Conservation (phyloP, 495 filamentous ascomycete genomes). For the Aspergillus asperescens region DNA sequence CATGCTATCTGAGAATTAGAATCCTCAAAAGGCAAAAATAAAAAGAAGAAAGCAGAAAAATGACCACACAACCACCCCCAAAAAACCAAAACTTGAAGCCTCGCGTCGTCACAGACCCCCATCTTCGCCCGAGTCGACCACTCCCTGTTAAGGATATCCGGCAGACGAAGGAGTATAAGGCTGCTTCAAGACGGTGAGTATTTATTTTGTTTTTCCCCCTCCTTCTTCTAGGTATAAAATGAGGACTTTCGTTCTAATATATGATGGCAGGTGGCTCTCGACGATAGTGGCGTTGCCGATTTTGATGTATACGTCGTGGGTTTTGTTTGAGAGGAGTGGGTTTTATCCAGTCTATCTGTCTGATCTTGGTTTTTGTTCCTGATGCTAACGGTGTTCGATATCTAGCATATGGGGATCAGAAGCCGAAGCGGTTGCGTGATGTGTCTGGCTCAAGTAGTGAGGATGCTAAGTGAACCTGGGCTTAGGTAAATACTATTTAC, state of each 20-base stretch:
- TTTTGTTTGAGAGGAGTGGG: constrained; percentile 28
- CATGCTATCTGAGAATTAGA: too few species aligned
- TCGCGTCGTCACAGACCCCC: constrained; percentile 14
- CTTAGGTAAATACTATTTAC: too few species aligned
- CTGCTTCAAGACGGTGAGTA: constrained; percentile 23
- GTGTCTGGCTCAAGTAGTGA: neutral
- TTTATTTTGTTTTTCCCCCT: neutral
- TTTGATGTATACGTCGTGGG: constrained; percentile 28
- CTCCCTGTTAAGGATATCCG: constrained; percentile 20
- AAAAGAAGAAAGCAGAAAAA: constrained; percentile 2
- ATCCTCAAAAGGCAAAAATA: neutral
- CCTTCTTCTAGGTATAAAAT: neutral
- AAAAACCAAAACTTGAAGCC: constrained; percentile 10
- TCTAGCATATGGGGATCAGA: constrained; percentile 24
- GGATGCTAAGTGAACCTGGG: neutral
- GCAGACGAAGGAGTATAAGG: constrained; percentile 31
- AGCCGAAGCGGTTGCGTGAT: constrained; percentile 15
- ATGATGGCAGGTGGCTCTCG: constrained; percentile 23
- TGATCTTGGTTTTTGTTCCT: constrained; percentile 7
- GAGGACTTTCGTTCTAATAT: neutral
- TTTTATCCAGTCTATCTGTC: constrained; percentile 4
- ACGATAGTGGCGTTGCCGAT: constrained; percentile 32
- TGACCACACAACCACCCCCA: constrained; percentile 3
- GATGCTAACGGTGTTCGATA: neutral
- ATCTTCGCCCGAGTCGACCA: constrained; percentile 3